Percentiles rank a stretch among this genome's conserved stretches.
Evolutionary conservation across 768 basidiomycete species (phyloP).

Genomic region (Floccularia luteovirens): DNA sequence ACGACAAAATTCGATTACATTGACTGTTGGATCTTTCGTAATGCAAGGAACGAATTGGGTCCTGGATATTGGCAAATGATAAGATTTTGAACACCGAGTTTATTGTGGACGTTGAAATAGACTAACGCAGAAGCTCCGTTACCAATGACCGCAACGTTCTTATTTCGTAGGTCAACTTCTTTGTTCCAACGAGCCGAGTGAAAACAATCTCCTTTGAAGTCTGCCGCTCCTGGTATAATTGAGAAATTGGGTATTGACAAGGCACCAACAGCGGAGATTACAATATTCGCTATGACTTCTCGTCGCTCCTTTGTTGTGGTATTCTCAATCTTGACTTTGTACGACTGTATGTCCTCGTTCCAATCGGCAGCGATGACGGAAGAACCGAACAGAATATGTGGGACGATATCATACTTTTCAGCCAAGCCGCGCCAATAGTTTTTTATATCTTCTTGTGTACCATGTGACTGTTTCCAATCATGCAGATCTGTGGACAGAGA

Average conservation of each 20-base stretch:
- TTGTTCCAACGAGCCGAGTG: conserved; percentile 30
- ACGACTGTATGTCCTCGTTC: conserved; percentile 22
- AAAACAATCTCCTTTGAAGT: conserved; percentile 29
- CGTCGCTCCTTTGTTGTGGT: conserved; percentile 8
- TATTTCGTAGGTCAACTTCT: conserved; percentile 21
- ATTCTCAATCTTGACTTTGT: conserved; percentile 20
- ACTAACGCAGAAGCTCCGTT: conserved; percentile 48
- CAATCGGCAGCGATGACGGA: conserved; percentile 38
- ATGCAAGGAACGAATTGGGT: conserved; percentile 44
- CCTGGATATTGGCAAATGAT: conserved; percentile 16
- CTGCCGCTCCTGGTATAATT: conserved; percentile 14
- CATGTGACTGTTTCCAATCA: conserved; percentile 35
- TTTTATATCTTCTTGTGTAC: conserved; percentile 31
- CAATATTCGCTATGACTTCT: conserved; percentile 18
- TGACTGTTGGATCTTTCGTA: conserved; percentile 26
- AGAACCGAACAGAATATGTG: conserved; percentile 33
- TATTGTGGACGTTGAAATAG: conserved; percentile 4
- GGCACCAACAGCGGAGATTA: conserved; percentile 28
- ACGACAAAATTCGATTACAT: conserved; percentile 42
- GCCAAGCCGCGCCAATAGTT: conserved; percentile 33
- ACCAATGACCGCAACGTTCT: conserved; percentile 50
- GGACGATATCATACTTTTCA: conserved; percentile 31
- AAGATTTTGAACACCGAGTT: background rate
- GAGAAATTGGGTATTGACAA: conserved; percentile 22
- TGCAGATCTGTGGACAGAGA: conserved; percentile 40